phyloP scores from a whole-genome alignment of 2,329 filamentous ascomycete species.

The Neopestalotiopsis clavispora region DNA sequence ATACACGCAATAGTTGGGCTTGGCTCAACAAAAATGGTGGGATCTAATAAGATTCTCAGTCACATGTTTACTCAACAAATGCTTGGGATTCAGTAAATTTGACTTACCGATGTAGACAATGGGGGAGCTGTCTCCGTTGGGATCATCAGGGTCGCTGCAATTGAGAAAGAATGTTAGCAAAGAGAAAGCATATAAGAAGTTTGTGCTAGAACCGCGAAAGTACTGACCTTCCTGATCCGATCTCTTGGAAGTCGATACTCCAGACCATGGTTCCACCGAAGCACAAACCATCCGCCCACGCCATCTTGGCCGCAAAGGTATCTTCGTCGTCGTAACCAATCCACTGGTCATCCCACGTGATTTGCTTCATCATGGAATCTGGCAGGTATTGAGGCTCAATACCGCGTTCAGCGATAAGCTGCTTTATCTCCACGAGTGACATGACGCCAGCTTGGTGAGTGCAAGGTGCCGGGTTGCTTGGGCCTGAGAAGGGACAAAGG shows the following conservation, averaged over 20 bases:
- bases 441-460: conserved; percentile 34
- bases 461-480: conserved; percentile 33
- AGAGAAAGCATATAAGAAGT: background rate
- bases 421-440: conserved; percentile 36
- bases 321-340: conserved; percentile 32
- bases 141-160: too few species aligned
- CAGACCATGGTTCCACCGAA: conserved; percentile 40
- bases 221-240: conserved; percentile 7
- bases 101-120: too few species aligned
- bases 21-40: too few species aligned
- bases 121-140: too few species aligned
- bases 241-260: conserved; percentile 30
- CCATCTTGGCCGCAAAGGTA: conserved; percentile 31
- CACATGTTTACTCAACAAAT: too few species aligned
- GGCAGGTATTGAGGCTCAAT: conserved; percentile 24
- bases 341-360: conserved; percentile 34
- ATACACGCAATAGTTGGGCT: too few species aligned
- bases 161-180: background rate
- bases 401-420: conserved; percentile 27
- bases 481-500: conserved; percentile 29
- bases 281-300: conserved; percentile 32
- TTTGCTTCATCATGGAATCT: conserved; percentile 32
- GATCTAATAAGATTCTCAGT: too few species aligned
- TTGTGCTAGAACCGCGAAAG: background rate
- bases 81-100: too few species aligned